Conservation (phyloP, 805 yeast species). For the Candida awuae region DNA sequence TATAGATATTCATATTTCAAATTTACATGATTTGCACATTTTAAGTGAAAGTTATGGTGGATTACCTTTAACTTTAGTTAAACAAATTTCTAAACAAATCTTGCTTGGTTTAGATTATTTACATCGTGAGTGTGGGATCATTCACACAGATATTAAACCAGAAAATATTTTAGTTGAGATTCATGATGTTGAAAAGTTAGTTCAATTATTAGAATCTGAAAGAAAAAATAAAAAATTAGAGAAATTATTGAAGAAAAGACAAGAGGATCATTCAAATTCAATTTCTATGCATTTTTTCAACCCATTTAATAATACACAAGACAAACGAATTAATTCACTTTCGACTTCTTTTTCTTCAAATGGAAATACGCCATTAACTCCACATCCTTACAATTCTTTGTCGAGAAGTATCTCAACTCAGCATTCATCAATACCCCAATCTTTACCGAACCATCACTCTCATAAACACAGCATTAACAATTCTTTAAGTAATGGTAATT, state of each 20-base stretch:
- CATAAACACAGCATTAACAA: not conserved
- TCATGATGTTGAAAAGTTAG: slow-evolving; percentile 44
- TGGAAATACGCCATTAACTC: not conserved
- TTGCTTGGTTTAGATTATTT: slow-evolving; percentile 48
- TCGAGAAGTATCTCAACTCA: slow-evolving; percentile 6
- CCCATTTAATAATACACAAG: slow-evolving; percentile 1
- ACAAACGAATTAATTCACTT: not conserved
- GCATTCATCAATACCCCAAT: not conserved
- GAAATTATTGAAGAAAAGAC: slow-evolving; percentile 20
- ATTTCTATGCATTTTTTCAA: slow-evolving; percentile 1
- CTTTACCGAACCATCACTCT: too few species aligned
- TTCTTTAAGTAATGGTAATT: not conserved
- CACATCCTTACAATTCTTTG: not conserved
- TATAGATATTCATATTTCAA: slow-evolving; percentile 15
- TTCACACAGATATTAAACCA: slow-evolving; percentile 72
- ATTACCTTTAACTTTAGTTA: slow-evolving; percentile 45
- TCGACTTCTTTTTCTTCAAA: not conserved
- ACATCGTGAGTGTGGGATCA: slow-evolving; percentile 54
- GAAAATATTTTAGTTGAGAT: slow-evolving; percentile 57
- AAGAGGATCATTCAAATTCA: slow-evolving; percentile 10
- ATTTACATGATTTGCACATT: slow-evolving; percentile 28
- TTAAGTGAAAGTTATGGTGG: slow-evolving; percentile 41
- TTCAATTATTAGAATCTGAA: slow-evolving; percentile 35
- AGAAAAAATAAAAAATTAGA: slow-evolving; percentile 19
- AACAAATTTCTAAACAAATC: slow-evolving; percentile 49